A percentile compares a stretch with the other conserved stretches of the same genome.
phyloP scores from a whole-genome alignment of 192 early-diverging fungal species.

The Irineochytrium annulatum region DNA sequence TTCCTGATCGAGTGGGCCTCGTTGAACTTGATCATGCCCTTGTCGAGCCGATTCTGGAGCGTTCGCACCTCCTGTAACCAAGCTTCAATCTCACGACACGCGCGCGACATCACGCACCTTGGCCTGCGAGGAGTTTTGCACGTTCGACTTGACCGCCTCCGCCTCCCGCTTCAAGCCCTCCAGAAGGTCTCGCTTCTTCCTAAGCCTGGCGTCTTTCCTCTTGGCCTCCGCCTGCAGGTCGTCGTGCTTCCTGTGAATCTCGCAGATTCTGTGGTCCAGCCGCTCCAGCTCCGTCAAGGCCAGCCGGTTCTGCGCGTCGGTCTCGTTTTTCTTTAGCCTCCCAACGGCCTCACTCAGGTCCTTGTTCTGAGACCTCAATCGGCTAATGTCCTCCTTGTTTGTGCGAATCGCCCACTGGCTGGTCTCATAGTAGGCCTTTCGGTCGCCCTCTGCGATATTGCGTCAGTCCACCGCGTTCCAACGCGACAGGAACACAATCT shows the following conservation, averaged over 20 bases:
- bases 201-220: conserved; percentile 40
- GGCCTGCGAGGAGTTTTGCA: conserved; percentile 48
- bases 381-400: conserved; percentile 59
- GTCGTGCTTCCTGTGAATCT: conserved; percentile 59
- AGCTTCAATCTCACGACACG: conserved; percentile 1
- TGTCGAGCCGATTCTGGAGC: conserved; percentile 59
- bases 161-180: conserved; percentile 45
- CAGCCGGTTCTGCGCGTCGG: conserved; percentile 31
- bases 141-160: conserved; percentile 40
- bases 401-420: conserved; percentile 58
- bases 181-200: conserved; percentile 43
- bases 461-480: neutral
- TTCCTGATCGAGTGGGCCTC: conserved; percentile 60
- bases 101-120: conserved; percentile 34
- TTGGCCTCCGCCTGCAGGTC: conserved; percentile 52
- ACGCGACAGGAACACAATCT: conserved; percentile 11
- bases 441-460: conserved; percentile 47
- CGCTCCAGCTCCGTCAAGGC: conserved; percentile 55
- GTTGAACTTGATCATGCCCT: conserved; percentile 64
- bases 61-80: conserved; percentile 48
- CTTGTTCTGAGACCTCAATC: conserved; percentile 47
- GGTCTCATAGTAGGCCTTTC: conserved; percentile 64
- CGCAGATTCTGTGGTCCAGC: conserved; percentile 55
- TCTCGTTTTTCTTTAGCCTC: conserved; percentile 50
- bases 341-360: conserved; percentile 54